These are phyloP conservation scores for Pisolithus thermaeus DNA, from an alignment of 1,284 basidiomycete species.

Conservation along the genomic window DNA sequence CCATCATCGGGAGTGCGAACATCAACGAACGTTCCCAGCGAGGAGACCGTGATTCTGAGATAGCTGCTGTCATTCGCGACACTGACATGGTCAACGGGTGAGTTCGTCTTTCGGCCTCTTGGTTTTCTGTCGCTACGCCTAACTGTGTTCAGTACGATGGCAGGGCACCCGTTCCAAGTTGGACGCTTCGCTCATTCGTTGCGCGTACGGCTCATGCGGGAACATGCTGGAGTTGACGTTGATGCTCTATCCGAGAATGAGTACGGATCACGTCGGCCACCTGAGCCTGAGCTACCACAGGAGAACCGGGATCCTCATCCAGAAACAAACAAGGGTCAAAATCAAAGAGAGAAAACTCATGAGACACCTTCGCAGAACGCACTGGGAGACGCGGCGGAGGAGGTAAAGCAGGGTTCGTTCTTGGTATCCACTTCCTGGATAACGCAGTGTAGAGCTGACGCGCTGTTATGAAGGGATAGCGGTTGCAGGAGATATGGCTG, in stretches of 20 bases:
- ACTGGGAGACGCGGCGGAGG: conserved; percentile 35
- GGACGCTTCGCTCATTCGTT: conserved; percentile 95
- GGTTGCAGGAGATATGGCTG: conserved; percentile 34
- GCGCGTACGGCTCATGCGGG: conserved; percentile 91
- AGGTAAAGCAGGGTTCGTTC: conserved; percentile 45
- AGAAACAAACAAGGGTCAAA: conserved; percentile 46
- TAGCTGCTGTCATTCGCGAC: conserved; percentile 90
- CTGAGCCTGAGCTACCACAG: conserved; percentile 48
- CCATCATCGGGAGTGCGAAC: conserved; percentile 98
- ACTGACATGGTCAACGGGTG: conserved; percentile 94
- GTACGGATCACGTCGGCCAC: conserved; percentile 53
- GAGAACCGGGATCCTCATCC: conserved; percentile 76
- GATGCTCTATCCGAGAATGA: conserved; percentile 83
- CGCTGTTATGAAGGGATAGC: conserved; percentile 33
- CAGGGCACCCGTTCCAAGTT: conserved; percentile 90
- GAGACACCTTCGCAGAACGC: conserved; percentile 33
- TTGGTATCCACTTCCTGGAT: background rate
- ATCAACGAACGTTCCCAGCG: conserved; percentile 97
- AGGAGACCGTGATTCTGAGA: conserved; percentile 94
- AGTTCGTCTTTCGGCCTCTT: conserved; percentile 17
- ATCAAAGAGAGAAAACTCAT: conserved; percentile 36
- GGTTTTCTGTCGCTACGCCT: conserved; percentile 1
- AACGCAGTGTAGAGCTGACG: background rate
- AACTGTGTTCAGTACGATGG: conserved; percentile 70
- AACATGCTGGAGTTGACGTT: conserved; percentile 94